phyloP scores from a whole-genome alignment of 192 early-diverging fungal species.

The Kappamyces sp. region DNA sequence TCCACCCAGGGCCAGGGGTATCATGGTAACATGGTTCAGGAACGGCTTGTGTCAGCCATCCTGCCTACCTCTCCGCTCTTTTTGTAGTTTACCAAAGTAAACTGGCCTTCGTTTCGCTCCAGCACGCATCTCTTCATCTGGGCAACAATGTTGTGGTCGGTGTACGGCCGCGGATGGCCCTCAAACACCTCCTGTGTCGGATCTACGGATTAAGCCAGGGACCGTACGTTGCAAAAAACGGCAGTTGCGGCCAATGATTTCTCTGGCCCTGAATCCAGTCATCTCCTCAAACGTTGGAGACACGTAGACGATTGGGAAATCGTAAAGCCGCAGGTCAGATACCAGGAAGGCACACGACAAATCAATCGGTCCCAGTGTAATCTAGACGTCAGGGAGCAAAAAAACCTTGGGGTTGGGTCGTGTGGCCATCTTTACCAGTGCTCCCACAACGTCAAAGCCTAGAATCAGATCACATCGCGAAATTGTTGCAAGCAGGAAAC shows the following conservation, averaged over 20 bases:
- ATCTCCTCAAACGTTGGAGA: conserved; percentile 52
- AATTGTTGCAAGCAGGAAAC: no score
- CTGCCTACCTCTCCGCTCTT: conserved; percentile 50
- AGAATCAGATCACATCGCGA: no score
- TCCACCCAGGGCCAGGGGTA: conserved; percentile 44
- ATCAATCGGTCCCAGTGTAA: conserved; percentile 57
- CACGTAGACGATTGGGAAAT: conserved; percentile 53
- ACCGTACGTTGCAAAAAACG: conserved; percentile 42
- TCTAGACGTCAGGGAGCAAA: conserved; percentile 30
- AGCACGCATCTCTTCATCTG: conserved; percentile 46
- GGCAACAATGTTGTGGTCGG: conserved; percentile 50
- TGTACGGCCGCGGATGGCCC: conserved; percentile 45
- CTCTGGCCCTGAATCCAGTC: conserved; percentile 43
- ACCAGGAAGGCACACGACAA: conserved; percentile 55
- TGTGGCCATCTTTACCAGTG: not conserved
- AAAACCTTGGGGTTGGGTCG: not conserved
- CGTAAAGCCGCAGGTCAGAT: conserved; percentile 46
- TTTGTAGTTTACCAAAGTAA: conserved; percentile 56
- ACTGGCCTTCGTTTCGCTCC: conserved; percentile 49
- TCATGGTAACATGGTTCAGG: conserved; percentile 59
- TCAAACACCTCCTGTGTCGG: conserved; percentile 43
- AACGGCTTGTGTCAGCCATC: conserved; percentile 36
- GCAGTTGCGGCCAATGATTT: conserved; percentile 44
- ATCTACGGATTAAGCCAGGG: conserved; percentile 6
- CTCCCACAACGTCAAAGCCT: not conserved